These are phyloP conservation scores for Vicia faba DNA, from an alignment of 306 rosid genomes.

Conservation along the genomic window DNA sequence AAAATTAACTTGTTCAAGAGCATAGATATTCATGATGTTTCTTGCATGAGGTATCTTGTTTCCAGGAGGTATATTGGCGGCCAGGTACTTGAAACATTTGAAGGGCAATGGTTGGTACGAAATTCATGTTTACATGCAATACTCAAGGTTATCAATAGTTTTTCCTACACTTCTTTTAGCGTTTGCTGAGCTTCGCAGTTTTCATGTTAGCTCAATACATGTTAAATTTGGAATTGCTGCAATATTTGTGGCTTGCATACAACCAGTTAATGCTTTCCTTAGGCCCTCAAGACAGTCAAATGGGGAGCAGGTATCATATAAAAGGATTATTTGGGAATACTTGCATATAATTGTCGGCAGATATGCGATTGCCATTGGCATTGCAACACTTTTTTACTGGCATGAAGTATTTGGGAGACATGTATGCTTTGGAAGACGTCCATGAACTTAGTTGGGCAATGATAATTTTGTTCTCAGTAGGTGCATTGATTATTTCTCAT, in stretches of 20 bases:
- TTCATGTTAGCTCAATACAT: conserved; percentile 70
- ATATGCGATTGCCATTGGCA: conserved; percentile 63
- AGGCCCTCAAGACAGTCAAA: conserved; percentile 62
- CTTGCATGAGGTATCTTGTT: conserved; percentile 91
- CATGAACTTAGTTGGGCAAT: conserved; percentile 75
- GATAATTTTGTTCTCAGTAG: conserved; percentile 64
- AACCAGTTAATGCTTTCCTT: conserved; percentile 71
- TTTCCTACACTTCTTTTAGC: conserved; percentile 88
- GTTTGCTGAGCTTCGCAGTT: conserved; percentile 85
- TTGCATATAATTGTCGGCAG: conserved; percentile 71
- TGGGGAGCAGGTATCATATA: conserved; percentile 54
- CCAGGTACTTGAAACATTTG: conserved; percentile 85
- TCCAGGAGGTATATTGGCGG: conserved; percentile 86
- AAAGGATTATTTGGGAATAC: conserved; percentile 84
- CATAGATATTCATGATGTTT: conserved; percentile 97
- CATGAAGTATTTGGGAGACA: conserved; percentile 82
- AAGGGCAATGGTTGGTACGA: conserved; percentile 92
- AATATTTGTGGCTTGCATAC: conserved; percentile 63
- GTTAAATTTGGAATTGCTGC: conserved; percentile 77
- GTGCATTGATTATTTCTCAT: conserved; percentile 58
- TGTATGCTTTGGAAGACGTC: conserved; percentile 68
- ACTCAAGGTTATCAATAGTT: conserved; percentile 76
- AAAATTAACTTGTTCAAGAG: too few relatives aligned
- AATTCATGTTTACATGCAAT: conserved; percentile 92
- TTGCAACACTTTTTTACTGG: conserved; percentile 81